A percentile compares a stretch with the other conserved stretches of the same genome.
phyloP scores from a whole-genome alignment of 768 basidiomycete species.

The Pulveroboletus ravenelii region DNA sequence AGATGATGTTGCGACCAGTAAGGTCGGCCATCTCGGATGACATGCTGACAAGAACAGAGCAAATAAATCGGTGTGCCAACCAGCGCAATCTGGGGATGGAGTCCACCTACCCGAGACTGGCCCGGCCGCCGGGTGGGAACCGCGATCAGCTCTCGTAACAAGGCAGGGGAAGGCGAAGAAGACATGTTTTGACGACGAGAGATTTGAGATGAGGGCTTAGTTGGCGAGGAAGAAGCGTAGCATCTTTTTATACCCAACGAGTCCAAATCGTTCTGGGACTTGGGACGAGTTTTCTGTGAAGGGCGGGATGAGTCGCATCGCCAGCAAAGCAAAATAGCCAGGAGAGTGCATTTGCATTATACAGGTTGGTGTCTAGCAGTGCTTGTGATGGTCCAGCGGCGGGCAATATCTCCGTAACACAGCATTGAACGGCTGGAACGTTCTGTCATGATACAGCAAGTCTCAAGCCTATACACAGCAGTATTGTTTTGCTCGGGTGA shows the following conservation, averaged over 20 bases:
- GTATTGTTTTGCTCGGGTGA: neutral
- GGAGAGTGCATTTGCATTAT: no score
- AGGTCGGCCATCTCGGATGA: neutral
- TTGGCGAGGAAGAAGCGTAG: no score
- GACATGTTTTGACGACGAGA: constrained; percentile 1
- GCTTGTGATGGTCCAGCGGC: neutral
- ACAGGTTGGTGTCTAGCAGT: neutral
- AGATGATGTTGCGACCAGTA: neutral
- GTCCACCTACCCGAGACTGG: no score
- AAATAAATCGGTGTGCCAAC: neutral
- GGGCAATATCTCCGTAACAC: neutral
- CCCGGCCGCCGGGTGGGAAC: neutral
- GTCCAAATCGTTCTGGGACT: neutral
- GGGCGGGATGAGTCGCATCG: neutral
- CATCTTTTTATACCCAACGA: neutral
- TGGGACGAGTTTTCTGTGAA: no score
- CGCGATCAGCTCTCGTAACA: neutral
- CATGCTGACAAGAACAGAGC: neutral
- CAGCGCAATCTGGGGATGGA: neutral
- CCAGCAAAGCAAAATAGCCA: no score
- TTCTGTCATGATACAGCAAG: neutral
- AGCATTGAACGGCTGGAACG: neutral
- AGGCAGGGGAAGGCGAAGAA: neutral
- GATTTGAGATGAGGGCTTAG: neutral
- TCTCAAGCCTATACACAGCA: no score